These are phyloP conservation scores for Syncephalastrum contaminatum DNA, from an alignment of 371 early-diverging fungal genomes.

Conservation along the genomic window DNA sequence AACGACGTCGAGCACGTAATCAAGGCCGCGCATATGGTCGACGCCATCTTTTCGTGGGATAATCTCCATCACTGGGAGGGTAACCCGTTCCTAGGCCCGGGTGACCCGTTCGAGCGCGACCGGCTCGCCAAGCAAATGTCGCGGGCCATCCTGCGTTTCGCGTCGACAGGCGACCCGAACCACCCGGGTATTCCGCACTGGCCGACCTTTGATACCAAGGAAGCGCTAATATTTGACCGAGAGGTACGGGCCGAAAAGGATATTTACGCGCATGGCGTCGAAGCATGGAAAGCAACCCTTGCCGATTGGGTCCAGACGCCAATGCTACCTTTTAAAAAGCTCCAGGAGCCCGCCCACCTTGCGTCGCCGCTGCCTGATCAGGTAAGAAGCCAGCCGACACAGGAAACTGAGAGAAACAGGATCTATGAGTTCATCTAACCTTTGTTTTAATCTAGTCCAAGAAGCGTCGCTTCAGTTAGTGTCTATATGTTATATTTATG, in stretches of 20 bases:
- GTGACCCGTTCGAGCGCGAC: constrained; percentile 32
- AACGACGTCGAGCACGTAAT: constrained; percentile 33
- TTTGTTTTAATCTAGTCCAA: too few relatives aligned
- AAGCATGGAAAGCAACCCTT: constrained; percentile 26
- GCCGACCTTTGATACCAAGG: constrained; percentile 20
- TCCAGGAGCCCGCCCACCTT: too few relatives aligned
- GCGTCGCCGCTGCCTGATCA: too few relatives aligned
- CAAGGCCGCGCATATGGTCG: constrained; percentile 45
- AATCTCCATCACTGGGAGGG: constrained; percentile 34
- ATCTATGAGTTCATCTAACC: too few relatives aligned
- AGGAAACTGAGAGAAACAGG: too few relatives aligned
- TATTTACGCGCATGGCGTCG: constrained; percentile 21
- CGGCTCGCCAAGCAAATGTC: constrained; percentile 35
- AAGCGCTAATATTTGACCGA: constrained; percentile 28
- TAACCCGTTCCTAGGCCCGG: constrained; percentile 36
- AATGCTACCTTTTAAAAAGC: constrained; percentile 18
- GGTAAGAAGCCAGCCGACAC: too few relatives aligned
- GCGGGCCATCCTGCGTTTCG: constrained; percentile 25
- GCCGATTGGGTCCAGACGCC: constrained; percentile 29
- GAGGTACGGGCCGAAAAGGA: constrained; percentile 24
- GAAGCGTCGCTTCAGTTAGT: too few relatives aligned
- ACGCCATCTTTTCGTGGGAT: constrained; percentile 41
- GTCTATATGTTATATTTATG: too few relatives aligned
- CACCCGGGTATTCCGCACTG: constrained; percentile 33
- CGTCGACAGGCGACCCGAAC: constrained; percentile 21